Evolutionary conservation across 2,329 filamentous ascomycete genomes (phyloP).

Genomic region (Aquanectria penicillioides): DNA sequence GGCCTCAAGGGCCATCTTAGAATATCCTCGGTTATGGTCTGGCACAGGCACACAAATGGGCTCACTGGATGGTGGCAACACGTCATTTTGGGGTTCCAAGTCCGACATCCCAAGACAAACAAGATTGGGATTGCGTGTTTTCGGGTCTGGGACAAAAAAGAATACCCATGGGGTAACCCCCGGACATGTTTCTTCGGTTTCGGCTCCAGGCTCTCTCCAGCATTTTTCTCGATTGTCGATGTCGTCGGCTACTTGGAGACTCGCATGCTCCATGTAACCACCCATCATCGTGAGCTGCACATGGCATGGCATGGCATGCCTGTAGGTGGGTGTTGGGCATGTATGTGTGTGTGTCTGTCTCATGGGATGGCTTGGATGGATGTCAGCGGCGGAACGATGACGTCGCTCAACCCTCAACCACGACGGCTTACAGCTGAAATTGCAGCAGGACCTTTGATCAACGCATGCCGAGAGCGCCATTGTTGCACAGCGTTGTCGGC

Average conservation of each 20-base stretch:
- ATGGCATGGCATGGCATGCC: constrained; percentile 4
- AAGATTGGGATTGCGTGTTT: constrained; percentile 14
- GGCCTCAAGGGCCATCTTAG: neutral
- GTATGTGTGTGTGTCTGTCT: too few relatives aligned
- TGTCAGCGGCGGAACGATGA: constrained; percentile 13
- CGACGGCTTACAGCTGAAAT: neutral
- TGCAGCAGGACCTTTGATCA: neutral
- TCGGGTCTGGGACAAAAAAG: neutral
- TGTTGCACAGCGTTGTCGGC: neutral
- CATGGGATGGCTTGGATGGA: neutral
- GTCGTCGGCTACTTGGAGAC: neutral
- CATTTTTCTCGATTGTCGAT: neutral
- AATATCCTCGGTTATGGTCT: constrained; percentile 36
- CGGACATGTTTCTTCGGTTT: constrained; percentile 18
- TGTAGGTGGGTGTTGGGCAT: too few relatives aligned
- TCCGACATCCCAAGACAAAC: constrained; percentile 21
- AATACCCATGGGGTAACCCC: constrained; percentile 1
- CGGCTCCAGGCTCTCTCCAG: neutral
- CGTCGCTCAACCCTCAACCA: constrained; percentile 15
- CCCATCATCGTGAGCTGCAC: constrained; percentile 6
- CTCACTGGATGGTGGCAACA: constrained; percentile 25
- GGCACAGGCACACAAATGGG: constrained; percentile 16
- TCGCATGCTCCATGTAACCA: neutral
- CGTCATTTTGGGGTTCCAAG: constrained; percentile 31
- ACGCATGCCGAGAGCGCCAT: neutral